phyloP scores from a whole-genome alignment of 306 rosid species.

The Cicer pinnatifidum region DNA sequence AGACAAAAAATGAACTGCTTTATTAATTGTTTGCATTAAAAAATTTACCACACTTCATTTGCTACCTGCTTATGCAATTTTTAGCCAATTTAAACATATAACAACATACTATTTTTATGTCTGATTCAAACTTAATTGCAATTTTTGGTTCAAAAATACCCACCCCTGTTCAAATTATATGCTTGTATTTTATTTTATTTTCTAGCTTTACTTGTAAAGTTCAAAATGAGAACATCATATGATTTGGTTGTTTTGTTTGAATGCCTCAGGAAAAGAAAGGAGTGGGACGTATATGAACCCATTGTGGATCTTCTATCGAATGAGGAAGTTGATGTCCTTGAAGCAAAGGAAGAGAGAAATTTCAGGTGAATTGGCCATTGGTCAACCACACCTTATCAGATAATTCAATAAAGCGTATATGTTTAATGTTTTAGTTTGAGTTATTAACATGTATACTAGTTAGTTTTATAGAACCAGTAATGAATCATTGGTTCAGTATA shows the following conservation, averaged over 20 bases:
- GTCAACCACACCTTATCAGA: constrained; percentile 16
- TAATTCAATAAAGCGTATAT: not conserved
- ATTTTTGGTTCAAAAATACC: not conserved
- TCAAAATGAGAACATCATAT: constrained; percentile 27
- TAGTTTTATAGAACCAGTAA: not conserved
- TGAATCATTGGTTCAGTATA: not conserved
- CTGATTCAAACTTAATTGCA: constrained; percentile 1
- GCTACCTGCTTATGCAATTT: not conserved
- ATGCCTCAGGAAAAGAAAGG: constrained; percentile 92
- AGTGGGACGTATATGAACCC: constrained; percentile 91
- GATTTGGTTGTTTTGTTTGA: constrained; percentile 42
- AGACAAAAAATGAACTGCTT: constrained; percentile 3
- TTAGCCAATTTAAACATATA: not conserved
- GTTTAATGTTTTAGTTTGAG: not conserved
- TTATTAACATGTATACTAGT: constrained; percentile 2
- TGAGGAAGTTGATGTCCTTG: constrained; percentile 93
- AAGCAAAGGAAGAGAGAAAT: constrained; percentile 88
- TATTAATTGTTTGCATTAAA: not conserved
- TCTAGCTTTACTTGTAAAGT: constrained; percentile 1
- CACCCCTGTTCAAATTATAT: constrained; percentile 14
- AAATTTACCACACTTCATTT: not conserved
- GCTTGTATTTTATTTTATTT: not conserved
- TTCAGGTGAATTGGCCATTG: constrained; percentile 50
- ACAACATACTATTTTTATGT: not conserved
- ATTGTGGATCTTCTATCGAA: constrained; percentile 89